phyloP scores from a whole-genome alignment of 805 yeast genomes.

The Starmerella roubikii region DNA sequence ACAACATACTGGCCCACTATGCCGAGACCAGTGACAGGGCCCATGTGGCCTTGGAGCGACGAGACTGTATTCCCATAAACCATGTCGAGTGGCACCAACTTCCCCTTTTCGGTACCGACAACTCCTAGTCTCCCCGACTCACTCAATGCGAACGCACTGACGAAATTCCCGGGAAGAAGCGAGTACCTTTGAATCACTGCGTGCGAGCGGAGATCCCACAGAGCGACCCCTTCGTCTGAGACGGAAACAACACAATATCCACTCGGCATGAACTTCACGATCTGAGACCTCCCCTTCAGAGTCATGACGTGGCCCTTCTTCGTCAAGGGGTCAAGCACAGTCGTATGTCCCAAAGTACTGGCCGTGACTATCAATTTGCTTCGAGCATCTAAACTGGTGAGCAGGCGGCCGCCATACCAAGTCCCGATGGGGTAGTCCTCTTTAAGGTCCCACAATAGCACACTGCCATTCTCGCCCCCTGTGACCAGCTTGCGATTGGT shows the following conservation, averaged over 20 bases:
- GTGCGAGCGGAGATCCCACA: conserved; percentile 15
- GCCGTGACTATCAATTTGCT: too few species aligned
- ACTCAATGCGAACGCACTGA: conserved; percentile 10
- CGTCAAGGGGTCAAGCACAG: too few species aligned
- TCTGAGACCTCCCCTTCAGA: too few species aligned
- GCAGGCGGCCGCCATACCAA: too few species aligned
- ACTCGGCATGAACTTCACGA: neutral
- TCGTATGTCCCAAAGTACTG: too few species aligned
- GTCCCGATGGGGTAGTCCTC: neutral
- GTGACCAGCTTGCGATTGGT: conserved; percentile 6
- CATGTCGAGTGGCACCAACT: conserved; percentile 11
- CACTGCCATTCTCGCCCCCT: conserved; percentile 12
- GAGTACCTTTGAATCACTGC: conserved; percentile 2
- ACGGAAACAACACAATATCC: neutral
- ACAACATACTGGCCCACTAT: too few species aligned
- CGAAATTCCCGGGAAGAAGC: neutral
- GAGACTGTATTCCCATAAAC: too few species aligned
- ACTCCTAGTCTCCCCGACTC: conserved; percentile 17
- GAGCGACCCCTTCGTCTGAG: neutral
- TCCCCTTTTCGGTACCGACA: conserved; percentile 14
- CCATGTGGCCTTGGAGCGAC: too few species aligned
- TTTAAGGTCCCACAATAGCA: conserved; percentile 16
- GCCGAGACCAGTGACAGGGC: too few species aligned
- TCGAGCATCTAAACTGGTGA: too few species aligned
- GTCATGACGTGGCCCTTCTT: too few species aligned